Evolutionary conservation across 768 basidiomycete species (phyloP).

Genomic region (Lactarius sp.): DNA sequence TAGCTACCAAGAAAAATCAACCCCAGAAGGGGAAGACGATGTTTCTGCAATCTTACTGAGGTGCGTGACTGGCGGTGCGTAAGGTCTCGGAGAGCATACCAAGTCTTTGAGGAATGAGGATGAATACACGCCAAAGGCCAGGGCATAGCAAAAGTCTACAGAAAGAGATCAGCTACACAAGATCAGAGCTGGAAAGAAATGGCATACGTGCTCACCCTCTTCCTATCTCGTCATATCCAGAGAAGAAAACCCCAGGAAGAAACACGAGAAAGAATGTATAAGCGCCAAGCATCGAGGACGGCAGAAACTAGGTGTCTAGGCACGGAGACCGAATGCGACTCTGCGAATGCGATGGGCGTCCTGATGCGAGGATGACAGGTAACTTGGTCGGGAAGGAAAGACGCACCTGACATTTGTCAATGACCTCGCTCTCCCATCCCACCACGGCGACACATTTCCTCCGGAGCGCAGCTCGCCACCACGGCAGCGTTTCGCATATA

Average conservation of each 20-base stretch:
- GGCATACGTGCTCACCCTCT: constrained; percentile 53
- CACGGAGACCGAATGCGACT: constrained; percentile 53
- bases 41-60: constrained; percentile 53
- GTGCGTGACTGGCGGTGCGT: constrained; percentile 85
- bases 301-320: constrained; percentile 78
- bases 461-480: no score
- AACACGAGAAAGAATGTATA: constrained; percentile 93
- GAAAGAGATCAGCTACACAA: constrained; percentile 11
- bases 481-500: no score
- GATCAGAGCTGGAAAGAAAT: not conserved
- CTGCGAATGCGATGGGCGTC: constrained; percentile 31
- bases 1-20: constrained; percentile 40
- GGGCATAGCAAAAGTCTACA: constrained; percentile 63
- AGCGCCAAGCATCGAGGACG: constrained; percentile 73
- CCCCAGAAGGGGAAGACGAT: not conserved
- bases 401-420: no score
- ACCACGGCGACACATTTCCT: no score
- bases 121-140: constrained; percentile 76
- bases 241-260: constrained; percentile 84
- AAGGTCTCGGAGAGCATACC: constrained; percentile 86
- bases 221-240: constrained; percentile 68
- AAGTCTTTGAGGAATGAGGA: constrained; percentile 87
- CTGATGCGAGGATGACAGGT: no score
- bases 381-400: no score
- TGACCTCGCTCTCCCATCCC: no score